Percentiles rank a stretch among this genome's conserved stretches.
Conservation (phyloP, 805 yeast species). For the Maudiozyma saulgeensis region DNA sequence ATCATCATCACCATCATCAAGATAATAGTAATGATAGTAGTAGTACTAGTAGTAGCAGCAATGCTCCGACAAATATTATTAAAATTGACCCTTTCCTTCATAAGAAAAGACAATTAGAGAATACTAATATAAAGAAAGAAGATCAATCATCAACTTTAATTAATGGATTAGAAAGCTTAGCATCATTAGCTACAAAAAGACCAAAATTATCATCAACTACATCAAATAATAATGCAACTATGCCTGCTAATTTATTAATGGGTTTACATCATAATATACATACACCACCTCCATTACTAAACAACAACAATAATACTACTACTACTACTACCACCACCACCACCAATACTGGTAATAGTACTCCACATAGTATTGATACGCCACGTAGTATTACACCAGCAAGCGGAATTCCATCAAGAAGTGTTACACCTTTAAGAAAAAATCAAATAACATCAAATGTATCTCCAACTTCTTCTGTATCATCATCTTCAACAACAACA, state of each 20-base stretch:
- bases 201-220: conserved; percentile 7
- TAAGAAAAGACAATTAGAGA: conserved; percentile 1
- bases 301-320: not conserved
- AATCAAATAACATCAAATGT: not conserved
- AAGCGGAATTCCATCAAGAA: not conserved
- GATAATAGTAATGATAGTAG: not conserved
- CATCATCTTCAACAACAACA: not conserved
- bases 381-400: not conserved
- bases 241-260: not conserved
- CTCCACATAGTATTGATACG: not conserved
- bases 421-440: not conserved
- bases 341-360: not conserved
- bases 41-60: not conserved
- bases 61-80: not conserved
- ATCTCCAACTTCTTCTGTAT: not conserved
- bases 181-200: conserved; percentile 16
- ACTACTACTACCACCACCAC: not conserved
- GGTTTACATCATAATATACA: not conserved
- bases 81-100: not conserved
- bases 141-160: not conserved
- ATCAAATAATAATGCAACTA: not conserved
- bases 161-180: conserved; percentile 13
- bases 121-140: not conserved
- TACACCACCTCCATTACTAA: not conserved
- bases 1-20: not conserved